Conservation (phyloP, 164 flowering plant species). For the Hamamelis virginiana region DNA sequence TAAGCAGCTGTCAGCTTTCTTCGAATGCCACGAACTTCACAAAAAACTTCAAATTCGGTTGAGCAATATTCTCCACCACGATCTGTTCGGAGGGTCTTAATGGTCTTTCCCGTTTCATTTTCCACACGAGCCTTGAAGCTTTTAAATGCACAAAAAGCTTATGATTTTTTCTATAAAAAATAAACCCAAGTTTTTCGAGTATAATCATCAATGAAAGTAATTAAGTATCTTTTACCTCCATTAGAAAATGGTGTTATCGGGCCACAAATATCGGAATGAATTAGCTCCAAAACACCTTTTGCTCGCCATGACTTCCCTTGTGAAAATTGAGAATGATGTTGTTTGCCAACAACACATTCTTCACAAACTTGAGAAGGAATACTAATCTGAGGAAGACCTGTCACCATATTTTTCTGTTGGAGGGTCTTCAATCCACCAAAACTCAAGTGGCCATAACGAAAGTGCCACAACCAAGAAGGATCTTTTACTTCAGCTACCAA, state of each 20-base stretch:
- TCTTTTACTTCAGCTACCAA: too few relatives aligned
- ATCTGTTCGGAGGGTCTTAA: constrained; percentile 1
- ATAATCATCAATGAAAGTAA: too few relatives aligned
- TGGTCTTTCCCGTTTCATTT: too few relatives aligned
- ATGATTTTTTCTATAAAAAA: constrained; percentile 9
- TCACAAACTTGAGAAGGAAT: constrained; percentile 10
- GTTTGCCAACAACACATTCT: too few relatives aligned
- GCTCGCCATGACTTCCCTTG: constrained; percentile 13
- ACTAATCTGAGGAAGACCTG: constrained; percentile 8
- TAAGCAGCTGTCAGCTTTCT: neutral
- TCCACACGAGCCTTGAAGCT: too few relatives aligned
- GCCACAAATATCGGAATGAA: constrained; percentile 12
- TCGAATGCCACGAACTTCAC: neutral
- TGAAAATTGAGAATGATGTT: neutral
- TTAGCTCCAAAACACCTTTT: constrained; percentile 6
- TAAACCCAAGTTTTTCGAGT: too few relatives aligned
- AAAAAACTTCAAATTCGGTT: constrained; percentile 6
- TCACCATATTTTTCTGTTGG: too few relatives aligned
- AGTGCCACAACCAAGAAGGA: too few relatives aligned
- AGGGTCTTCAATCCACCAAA: too few relatives aligned
- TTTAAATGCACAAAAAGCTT: too few relatives aligned
- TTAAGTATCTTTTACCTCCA: too few relatives aligned
- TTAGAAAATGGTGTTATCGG: constrained; percentile 14
- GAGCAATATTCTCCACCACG: constrained; percentile 7
- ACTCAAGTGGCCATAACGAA: too few relatives aligned